Conservation (phyloP, 2,329 filamentous ascomycete species). For the Trichoderma sp. region DNA sequence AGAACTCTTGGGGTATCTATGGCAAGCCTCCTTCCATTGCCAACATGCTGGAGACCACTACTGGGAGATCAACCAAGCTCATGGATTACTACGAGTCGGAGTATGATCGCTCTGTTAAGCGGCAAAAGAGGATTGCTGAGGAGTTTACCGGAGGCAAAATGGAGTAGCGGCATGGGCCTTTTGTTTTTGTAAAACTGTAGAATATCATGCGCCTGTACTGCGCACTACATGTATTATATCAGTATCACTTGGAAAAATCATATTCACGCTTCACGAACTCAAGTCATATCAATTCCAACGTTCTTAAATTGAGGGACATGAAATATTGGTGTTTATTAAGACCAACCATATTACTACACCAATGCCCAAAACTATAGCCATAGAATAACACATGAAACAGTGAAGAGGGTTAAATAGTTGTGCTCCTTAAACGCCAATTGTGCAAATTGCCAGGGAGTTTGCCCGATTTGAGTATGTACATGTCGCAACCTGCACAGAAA, state of each 20-base stretch:
- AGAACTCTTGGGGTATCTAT: constrained; percentile 52
- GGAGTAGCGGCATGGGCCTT: constrained; percentile 32
- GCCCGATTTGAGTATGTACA: constrained; percentile 12
- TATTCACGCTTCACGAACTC: constrained; percentile 9
- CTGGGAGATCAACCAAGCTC: constrained; percentile 35
- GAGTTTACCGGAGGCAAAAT: constrained; percentile 59
- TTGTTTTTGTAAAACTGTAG: constrained; percentile 23
- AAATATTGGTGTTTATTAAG: not conserved
- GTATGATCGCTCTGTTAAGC: constrained; percentile 44
- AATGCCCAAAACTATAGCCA: not conserved
- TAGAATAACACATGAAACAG: not conserved
- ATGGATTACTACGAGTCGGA: constrained; percentile 39
- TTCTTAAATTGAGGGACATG: not conserved
- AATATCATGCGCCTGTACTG: constrained; percentile 22
- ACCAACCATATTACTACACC: not conserved
- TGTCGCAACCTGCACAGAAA: constrained; percentile 7
- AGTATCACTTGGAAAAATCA: not conserved
- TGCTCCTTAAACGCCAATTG: constrained; percentile 13
- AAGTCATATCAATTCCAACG: not conserved
- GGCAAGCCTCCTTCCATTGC: constrained; percentile 45
- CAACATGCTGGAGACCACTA: constrained; percentile 42
- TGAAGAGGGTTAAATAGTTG: not conserved
- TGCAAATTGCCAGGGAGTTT: not conserved
- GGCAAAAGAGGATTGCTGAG: constrained; percentile 56
- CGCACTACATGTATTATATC: constrained; percentile 26